phyloP scores from a whole-genome alignment of 2,329 filamentous ascomycete genomes.

The Aspergillus jensenii region DNA sequence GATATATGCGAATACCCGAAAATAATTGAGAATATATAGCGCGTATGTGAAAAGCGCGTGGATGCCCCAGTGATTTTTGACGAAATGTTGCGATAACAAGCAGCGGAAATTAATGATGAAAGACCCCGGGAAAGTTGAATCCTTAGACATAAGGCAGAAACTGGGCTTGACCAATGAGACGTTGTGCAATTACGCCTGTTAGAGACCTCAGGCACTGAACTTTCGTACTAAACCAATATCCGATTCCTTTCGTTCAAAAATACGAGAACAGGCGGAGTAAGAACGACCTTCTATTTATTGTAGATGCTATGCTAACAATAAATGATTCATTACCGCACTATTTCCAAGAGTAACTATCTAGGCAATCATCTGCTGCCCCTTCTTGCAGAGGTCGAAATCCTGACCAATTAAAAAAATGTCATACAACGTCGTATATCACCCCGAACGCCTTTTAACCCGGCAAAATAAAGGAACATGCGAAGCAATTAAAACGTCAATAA shows the following conservation, averaged over 20 bases:
- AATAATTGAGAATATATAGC: neutral
- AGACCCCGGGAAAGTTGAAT: neutral
- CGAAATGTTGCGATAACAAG: neutral
- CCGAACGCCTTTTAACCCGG: slow-evolving; percentile 28
- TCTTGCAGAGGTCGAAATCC: slow-evolving; percentile 14
- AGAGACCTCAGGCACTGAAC: too few species aligned
- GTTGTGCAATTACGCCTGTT: neutral
- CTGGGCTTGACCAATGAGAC: neutral
- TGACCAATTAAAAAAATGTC: slow-evolving; percentile 23
- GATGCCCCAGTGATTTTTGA: neutral
- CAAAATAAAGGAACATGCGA: slow-evolving; percentile 13
- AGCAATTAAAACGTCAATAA: slow-evolving; percentile 13
- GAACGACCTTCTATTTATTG: neutral
- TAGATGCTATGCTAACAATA: slow-evolving; percentile 16
- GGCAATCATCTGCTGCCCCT: slow-evolving; percentile 4
- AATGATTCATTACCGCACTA: slow-evolving; percentile 6
- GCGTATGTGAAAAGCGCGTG: neutral
- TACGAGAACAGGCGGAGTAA: neutral
- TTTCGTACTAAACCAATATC: too few species aligned
- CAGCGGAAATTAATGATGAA: neutral
- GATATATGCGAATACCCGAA: neutral
- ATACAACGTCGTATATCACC: slow-evolving; percentile 29
- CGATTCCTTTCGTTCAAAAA: neutral
- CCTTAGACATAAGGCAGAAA: neutral
- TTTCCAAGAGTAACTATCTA: slow-evolving; percentile 17